phyloP scores from a whole-genome alignment of 345 rosid species.

The Brassica rapa region DNA sequence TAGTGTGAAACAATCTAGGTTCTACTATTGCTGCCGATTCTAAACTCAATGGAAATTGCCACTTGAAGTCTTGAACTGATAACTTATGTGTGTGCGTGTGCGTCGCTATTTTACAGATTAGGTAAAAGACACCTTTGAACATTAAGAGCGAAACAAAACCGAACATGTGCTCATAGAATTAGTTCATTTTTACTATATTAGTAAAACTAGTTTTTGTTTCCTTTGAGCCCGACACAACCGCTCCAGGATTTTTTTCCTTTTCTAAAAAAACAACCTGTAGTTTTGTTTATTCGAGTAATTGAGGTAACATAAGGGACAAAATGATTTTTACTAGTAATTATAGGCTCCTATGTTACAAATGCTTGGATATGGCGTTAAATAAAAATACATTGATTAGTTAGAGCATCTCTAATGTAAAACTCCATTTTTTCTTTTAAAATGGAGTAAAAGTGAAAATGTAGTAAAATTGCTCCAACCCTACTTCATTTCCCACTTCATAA shows the following conservation, averaged over 20 bases:
- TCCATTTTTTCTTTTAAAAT: too few species aligned
- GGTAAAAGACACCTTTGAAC: conserved; percentile 24
- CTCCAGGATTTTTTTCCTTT: background rate
- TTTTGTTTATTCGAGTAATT: background rate
- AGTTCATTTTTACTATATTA: conserved; percentile 24
- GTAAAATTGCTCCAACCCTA: too few species aligned
- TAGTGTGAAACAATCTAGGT: background rate
- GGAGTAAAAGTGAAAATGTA: too few species aligned
- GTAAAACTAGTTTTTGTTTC: conserved; percentile 16
- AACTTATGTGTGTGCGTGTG: background rate
- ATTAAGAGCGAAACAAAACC: conserved; percentile 27
- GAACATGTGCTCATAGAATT: conserved; percentile 4
- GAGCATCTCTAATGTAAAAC: too few species aligned
- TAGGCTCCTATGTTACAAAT: background rate
- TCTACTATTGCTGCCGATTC: background rate
- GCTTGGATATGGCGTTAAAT: background rate
- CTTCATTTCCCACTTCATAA: too few species aligned
- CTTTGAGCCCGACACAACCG: conserved; percentile 25
- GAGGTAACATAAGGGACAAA: background rate
- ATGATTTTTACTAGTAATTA: background rate
- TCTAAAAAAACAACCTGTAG: background rate
- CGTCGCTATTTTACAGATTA: background rate
- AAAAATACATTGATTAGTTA: background rate
- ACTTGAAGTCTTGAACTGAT: background rate
- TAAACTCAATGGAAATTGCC: background rate